A percentile compares a stretch with the other conserved stretches of the same genome.
Evolutionary conservation across 2,329 filamentous ascomycete genomes (phyloP).

Genomic region (Curvularia lunata): DNA sequence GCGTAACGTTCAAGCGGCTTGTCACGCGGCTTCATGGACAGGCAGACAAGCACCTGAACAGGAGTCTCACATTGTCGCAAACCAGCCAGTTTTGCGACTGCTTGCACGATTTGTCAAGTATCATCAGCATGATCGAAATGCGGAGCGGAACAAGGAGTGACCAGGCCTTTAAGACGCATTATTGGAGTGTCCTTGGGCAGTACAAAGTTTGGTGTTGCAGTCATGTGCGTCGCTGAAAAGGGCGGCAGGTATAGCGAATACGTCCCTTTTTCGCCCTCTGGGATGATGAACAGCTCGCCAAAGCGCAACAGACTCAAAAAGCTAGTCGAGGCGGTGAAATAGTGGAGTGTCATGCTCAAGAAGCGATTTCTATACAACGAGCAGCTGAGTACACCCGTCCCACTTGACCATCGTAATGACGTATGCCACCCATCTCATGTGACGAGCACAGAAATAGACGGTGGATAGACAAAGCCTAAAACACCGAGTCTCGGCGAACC

Average conservation of each 20-base stretch:
- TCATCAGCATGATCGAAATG: neutral
- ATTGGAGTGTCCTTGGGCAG: neutral
- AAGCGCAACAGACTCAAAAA: neutral
- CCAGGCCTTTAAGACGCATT: neutral
- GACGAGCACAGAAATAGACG: neutral
- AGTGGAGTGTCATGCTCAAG: neutral
- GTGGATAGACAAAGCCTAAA: neutral
- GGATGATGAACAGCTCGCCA: neutral
- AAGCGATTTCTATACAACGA: neutral
- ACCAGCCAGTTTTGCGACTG: slow-evolving; percentile 3
- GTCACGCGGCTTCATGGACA: slow-evolving; percentile 33
- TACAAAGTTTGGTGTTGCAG: neutral
- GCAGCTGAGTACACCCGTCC: neutral
- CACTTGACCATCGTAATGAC: neutral
- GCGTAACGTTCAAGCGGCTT: slow-evolving; percentile 27
- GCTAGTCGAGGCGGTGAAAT: neutral
- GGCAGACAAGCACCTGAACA: slow-evolving; percentile 25
- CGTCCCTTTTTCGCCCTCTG: neutral
- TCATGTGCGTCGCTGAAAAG: neutral
- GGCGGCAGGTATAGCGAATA: neutral
- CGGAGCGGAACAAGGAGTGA: neutral
- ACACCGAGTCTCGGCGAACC: neutral
- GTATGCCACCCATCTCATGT: neutral
- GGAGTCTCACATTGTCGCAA: slow-evolving; percentile 29
- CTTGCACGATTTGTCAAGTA: slow-evolving; percentile 8